Conservation (phyloP, 169 alveolate species). For the Babesia gibsoni region DNA sequence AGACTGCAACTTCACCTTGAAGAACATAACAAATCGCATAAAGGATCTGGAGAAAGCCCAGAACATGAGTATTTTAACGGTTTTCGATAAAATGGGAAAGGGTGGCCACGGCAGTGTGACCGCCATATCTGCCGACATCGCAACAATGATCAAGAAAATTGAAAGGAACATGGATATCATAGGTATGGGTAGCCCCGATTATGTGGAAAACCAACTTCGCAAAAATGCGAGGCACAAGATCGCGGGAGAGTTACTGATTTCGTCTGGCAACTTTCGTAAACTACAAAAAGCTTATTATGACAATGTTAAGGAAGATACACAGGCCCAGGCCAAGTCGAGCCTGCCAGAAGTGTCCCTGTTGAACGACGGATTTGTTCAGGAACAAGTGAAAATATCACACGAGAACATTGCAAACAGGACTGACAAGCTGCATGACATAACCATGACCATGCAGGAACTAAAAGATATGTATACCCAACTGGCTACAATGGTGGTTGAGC, state of each 20-base stretch:
- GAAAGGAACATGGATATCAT: slow-evolving; percentile 55
- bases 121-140: slow-evolving; percentile 39
- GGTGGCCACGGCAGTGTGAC: slow-evolving; percentile 42
- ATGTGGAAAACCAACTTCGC: slow-evolving; percentile 59
- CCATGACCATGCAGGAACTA: slow-evolving; percentile 60
- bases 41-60: slow-evolving; percentile 64
- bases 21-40: slow-evolving; percentile 20
- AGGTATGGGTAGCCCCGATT: slow-evolving; percentile 30
- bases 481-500: slow-evolving; percentile 63
- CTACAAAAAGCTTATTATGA: slow-evolving; percentile 56
- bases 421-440: slow-evolving; percentile 52
- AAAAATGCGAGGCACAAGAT: slow-evolving; percentile 59
- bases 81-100: slow-evolving; percentile 51
- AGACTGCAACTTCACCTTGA: slow-evolving; percentile 46
- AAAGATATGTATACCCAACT: slow-evolving; percentile 62
- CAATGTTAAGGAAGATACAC: slow-evolving; percentile 46
- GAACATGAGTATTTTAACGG: slow-evolving; percentile 49
- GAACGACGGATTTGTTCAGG: slow-evolving; percentile 52
- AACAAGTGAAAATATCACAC: slow-evolving; percentile 47
- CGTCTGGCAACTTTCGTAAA: slow-evolving; percentile 38
- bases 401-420: slow-evolving; percentile 62
- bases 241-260: slow-evolving; percentile 45
- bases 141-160: slow-evolving; percentile 49
- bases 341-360: slow-evolving; percentile 13
- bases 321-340: background rate